Conservation (phyloP, 805 yeast species). For the Starmerella bacillaris region DNA sequence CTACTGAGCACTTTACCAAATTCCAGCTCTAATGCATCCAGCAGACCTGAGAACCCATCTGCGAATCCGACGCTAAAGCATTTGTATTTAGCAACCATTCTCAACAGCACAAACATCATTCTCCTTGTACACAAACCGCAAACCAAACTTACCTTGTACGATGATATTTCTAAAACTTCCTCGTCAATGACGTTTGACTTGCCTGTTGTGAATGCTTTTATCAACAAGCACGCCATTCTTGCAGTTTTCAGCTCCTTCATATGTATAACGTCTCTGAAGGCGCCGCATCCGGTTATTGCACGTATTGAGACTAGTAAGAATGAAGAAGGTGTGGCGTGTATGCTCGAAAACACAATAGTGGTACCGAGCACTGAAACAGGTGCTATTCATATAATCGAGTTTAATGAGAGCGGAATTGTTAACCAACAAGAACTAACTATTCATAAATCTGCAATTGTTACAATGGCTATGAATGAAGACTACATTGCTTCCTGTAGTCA, state of each 20-base stretch:
- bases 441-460: neutral
- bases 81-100: slow-evolving; percentile 61
- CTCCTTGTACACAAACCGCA: slow-evolving; percentile 84
- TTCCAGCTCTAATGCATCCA: too few species aligned
- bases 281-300: slow-evolving; percentile 54
- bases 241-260: slow-evolving; percentile 53
- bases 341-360: slow-evolving; percentile 31
- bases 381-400: slow-evolving; percentile 63
- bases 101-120: slow-evolving; percentile 76
- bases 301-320: slow-evolving; percentile 50
- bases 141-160: slow-evolving; percentile 78
- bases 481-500: slow-evolving; percentile 67
- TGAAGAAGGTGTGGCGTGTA: slow-evolving; percentile 44
- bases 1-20: slow-evolving; percentile 39
- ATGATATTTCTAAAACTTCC: slow-evolving; percentile 61
- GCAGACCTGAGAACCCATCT: too few species aligned
- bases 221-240: slow-evolving; percentile 59
- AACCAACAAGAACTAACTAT: slow-evolving; percentile 1
- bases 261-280: slow-evolving; percentile 58
- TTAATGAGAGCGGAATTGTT: slow-evolving; percentile 23
- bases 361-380: slow-evolving; percentile 67
- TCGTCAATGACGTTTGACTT: slow-evolving; percentile 60
- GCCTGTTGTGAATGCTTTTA: slow-evolving; percentile 53
- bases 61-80: slow-evolving; percentile 40
- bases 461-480: slow-evolving; percentile 42